Evolutionary conservation across 2,329 filamentous ascomycete genomes (phyloP), one percentile per base, ranked within the genome.

Genomic region (Paraphaeosphaeria sporulosa): DNA sequence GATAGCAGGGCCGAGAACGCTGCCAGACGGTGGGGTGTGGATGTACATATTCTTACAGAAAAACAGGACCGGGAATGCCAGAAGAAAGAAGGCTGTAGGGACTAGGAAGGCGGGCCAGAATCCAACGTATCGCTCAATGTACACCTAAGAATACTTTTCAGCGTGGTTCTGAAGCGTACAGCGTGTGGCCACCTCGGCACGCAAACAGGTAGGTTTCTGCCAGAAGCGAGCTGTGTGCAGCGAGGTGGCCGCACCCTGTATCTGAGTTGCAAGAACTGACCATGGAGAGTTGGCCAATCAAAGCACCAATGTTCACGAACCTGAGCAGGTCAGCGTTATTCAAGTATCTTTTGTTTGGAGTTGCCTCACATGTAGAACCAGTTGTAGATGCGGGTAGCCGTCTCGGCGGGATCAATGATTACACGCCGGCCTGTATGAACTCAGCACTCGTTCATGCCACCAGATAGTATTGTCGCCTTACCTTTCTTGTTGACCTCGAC

Each of bases 91-190:
- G 49, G 82, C 67, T 1, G 89, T 92, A 6, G 90, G 90, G 15
- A 92, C 83, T 19, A 90, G 78, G 78, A 84, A 93, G 0, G 90
- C 84, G 15, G 91, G 82, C 85, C 87, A 93, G 82, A 91, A 93
- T 15, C 90, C 90, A 46, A 92, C 85, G 55, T 79, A 78, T 46
- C 75, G 69, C 57, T 79, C 76, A 12, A 76, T 75, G 58, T 77
- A 79, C 6, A 73, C 43, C 27, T 55, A 15, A 12, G 12, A n/a
- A 32, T n/a, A 4, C 5, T 7, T 27, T 15, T 46, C n/a, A 47
- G n/a, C 30, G 30, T 42, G 17, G 17, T 5, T 27, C 25, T 38
- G 3, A 3, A 2, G 19, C n/a, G n/a, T n/a, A n/a, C n/a, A n/a
- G n/a, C n/a, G n/a, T n/a, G n/a, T n/a, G n/a, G n/a, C n/a, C n/a